phyloP scores from a whole-genome alignment of 1,284 basidiomycete genomes.

The Ganoderma lucidum region DNA sequence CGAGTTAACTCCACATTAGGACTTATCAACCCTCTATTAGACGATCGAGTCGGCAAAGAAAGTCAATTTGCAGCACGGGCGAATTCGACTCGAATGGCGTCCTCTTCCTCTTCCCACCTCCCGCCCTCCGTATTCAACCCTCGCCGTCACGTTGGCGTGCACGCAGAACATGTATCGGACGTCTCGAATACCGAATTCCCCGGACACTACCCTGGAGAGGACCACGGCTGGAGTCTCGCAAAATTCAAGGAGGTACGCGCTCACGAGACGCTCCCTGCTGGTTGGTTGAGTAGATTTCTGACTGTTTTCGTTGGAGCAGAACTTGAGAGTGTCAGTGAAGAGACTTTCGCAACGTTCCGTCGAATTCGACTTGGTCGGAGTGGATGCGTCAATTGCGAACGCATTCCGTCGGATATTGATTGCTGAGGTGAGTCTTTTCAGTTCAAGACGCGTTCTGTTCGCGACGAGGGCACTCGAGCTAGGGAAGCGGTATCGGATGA shows the following conservation, averaged over 20 bases:
- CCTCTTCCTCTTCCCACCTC: constrained; percentile 37
- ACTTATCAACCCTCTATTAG: neutral
- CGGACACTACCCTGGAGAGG: constrained; percentile 85
- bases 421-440: constrained; percentile 77
- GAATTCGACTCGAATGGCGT: constrained; percentile 37
- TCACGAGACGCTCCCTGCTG: neutral
- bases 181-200: constrained; percentile 90
- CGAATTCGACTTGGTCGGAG: constrained; percentile 96
- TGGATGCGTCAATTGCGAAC: constrained; percentile 97
- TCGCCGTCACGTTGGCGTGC: constrained; percentile 60
- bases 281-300: constrained; percentile 5
- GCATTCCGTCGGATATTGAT: constrained; percentile 93
- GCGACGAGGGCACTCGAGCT: neutral
- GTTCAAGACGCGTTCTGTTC: neutral
- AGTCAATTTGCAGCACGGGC: constrained; percentile 28
- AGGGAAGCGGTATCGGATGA: too few relatives aligned
- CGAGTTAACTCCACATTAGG: neutral
- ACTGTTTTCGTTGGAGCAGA: constrained; percentile 51
- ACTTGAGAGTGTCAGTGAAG: constrained; percentile 77
- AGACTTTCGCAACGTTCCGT: constrained; percentile 83
- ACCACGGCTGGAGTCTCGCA: constrained; percentile 83
- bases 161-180: constrained; percentile 80
- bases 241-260: constrained; percentile 78
- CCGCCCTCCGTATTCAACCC: constrained; percentile 43
- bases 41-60: constrained; percentile 17